A percentile compares a stretch with the other conserved stretches of the same genome.
phyloP scores from a whole-genome alignment of 176 grass and related monocot species.

The Cenchrus americanus region DNA sequence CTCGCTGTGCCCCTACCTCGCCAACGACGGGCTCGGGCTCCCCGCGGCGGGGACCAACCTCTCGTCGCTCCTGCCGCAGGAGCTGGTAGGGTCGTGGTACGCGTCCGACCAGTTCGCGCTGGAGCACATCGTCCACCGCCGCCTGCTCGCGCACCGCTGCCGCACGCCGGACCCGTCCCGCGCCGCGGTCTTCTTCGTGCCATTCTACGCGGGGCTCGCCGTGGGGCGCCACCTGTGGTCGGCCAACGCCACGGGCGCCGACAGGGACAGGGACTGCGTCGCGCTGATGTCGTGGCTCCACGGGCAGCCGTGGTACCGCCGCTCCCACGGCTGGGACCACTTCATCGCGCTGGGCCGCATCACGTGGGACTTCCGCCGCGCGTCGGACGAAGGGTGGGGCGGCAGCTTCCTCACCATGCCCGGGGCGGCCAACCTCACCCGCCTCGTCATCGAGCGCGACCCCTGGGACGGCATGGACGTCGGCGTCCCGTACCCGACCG shows the following conservation, averaged over 20 bases:
- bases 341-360: slow-evolving; percentile 87
- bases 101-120: slow-evolving; percentile 84
- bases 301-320: slow-evolving; percentile 55
- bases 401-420: slow-evolving; percentile 85
- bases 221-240: slow-evolving; percentile 78
- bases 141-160: slow-evolving; percentile 74
- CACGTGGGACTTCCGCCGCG: slow-evolving; percentile 91
- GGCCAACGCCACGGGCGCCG: slow-evolving; percentile 47
- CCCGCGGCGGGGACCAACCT: slow-evolving; percentile 50
- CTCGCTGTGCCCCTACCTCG: slow-evolving; percentile 64
- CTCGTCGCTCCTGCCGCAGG: slow-evolving; percentile 45
- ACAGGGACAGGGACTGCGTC: slow-evolving; percentile 71
- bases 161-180: slow-evolving; percentile 55
- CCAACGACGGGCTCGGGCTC: slow-evolving; percentile 68
- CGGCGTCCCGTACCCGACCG: slow-evolving; percentile 84
- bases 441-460: slow-evolving; percentile 86
- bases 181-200: slow-evolving; percentile 78
- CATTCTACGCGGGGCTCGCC: slow-evolving; percentile 83
- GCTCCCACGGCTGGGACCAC: slow-evolving; percentile 75
- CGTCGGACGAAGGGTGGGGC: slow-evolving; percentile 58
- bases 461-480: slow-evolving; percentile 87
- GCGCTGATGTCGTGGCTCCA: slow-evolving; percentile 69
- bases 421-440: slow-evolving; percentile 73
- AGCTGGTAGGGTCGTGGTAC: slow-evolving; percentile 69
- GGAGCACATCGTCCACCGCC: slow-evolving; percentile 80